Base-by-base conservation (phyloP, 148 eudicot genomes). In the Polygonum aviculare region DNA sequence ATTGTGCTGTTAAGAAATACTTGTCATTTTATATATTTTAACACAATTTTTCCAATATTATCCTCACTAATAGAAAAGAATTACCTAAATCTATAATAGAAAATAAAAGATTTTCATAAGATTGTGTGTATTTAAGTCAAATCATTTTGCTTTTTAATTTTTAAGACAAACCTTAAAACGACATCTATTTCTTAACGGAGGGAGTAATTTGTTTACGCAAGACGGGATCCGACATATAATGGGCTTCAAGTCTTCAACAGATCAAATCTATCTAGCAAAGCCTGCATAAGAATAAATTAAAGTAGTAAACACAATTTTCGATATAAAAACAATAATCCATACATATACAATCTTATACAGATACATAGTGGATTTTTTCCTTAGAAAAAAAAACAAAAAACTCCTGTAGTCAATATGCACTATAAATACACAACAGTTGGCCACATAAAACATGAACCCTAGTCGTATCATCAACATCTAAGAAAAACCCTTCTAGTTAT, bases 381-480 rank as follows among this genome's bases (percentile, higher is more conserved):
- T 21, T 22, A 22, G 7, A 21, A 19, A 21, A 9, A 40, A 7
- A 44, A 44, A 44, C 12, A 14, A 50, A 50, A 55, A 21, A 57
- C 2, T 19, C 2, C 63, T 33, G 69, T 4, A 26, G 39, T 31
- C 69, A 62, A 12, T 33, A 14, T 2, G 14, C 44, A 36, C 72
- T 67, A 67, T 67, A 67, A 67, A 67, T 67, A 67, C 72, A 38
- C 72, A 67, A 15, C 72, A 67, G 44, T 67, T 38, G 36, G 72
- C 72, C 19, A 36, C 72, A 67, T 67, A 35, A 36, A 67, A 67
- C 44, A 35, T 4, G 16, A 67, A 67, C 72, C 72, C 41, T 67
- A 67, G 36, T 67, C 45, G 45, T 14, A 36, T 67, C 4, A 63
- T 63, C 40, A 63, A 63, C 18, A 3, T 4, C 39, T 4, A 63